These are phyloP conservation scores for Ceriops decandra DNA, from an alignment of 345 rosid species.

Conservation along the genomic window DNA sequence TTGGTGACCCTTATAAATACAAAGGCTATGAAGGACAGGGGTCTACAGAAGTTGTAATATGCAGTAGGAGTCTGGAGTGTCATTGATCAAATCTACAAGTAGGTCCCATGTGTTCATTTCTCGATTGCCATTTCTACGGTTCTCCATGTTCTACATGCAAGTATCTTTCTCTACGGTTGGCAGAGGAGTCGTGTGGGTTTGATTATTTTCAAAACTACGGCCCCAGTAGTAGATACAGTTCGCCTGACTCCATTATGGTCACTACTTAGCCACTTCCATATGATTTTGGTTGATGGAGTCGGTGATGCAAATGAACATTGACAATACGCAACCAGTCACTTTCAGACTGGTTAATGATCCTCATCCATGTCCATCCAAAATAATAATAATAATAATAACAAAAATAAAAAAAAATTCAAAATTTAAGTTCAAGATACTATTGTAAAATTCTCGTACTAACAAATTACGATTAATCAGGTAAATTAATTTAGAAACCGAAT, in stretches of 20 bases:
- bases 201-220: constrained; percentile 4
- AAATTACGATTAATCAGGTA: no score
- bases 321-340: neutral
- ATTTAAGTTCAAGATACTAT: neutral
- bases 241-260: neutral
- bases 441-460: no score
- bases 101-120: no score
- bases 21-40: no score
- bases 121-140: no score
- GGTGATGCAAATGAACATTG: constrained; percentile 8
- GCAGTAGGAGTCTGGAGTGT: no score
- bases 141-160: neutral
- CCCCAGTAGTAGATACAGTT: neutral
- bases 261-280: neutral
- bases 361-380: neutral
- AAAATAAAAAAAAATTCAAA: neutral
- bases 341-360: constrained; percentile 3
- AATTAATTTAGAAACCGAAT: no score
- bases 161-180: neutral
- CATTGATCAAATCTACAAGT: no score
- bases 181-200: constrained; percentile 3
- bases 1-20: neutral
- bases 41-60: no score
- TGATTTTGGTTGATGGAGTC: neutral
- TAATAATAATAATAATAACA: no score